phyloP scores from a whole-genome alignment of 306 rosid species.

The Erythrophleum fordii region DNA sequence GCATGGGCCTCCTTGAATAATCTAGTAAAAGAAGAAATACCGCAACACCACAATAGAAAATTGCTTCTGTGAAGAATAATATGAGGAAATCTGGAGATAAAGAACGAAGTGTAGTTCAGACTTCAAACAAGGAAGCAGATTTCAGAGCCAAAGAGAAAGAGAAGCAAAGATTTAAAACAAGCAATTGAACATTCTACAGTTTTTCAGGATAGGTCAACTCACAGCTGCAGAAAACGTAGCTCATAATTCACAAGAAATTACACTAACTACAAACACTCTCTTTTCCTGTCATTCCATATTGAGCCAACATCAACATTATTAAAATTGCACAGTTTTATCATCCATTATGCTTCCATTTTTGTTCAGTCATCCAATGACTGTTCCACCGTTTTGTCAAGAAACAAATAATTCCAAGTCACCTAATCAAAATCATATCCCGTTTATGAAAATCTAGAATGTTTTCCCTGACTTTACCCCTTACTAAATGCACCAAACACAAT shows the following conservation, averaged over 20 bases:
- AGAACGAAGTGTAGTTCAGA: slow-evolving; percentile 25
- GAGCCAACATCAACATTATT: slow-evolving; percentile 5
- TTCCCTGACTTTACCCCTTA: slow-evolving; percentile 21
- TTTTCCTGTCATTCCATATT: not conserved
- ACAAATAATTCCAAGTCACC: slow-evolving; percentile 24
- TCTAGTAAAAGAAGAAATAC: slow-evolving; percentile 76
- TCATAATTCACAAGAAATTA: slow-evolving; percentile 26
- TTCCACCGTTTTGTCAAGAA: slow-evolving; percentile 2
- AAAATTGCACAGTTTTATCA: slow-evolving; percentile 18
- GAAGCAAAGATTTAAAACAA: slow-evolving; percentile 21
- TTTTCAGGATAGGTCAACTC: slow-evolving; percentile 19
- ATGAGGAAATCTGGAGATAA: slow-evolving; percentile 88
- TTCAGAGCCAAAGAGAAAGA: not conserved
- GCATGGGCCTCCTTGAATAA: slow-evolving; percentile 61
- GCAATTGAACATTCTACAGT: slow-evolving; percentile 20
- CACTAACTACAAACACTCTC: slow-evolving; percentile 1
- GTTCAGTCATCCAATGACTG: slow-evolving; percentile 34
- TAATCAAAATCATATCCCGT: slow-evolving; percentile 31
- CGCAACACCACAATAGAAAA: slow-evolving; percentile 90
- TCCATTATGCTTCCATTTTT: slow-evolving; percentile 20
- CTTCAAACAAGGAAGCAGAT: slow-evolving; percentile 37
- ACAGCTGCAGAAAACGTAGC: slow-evolving; percentile 14
- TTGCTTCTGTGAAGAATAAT: slow-evolving; percentile 96
- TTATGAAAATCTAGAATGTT: slow-evolving; percentile 25
- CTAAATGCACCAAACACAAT: slow-evolving; percentile 25